These are phyloP conservation scores for Eucalyptus tenuipes DNA, from an alignment of 345 rosid genomes.

Conservation along the genomic window DNA sequence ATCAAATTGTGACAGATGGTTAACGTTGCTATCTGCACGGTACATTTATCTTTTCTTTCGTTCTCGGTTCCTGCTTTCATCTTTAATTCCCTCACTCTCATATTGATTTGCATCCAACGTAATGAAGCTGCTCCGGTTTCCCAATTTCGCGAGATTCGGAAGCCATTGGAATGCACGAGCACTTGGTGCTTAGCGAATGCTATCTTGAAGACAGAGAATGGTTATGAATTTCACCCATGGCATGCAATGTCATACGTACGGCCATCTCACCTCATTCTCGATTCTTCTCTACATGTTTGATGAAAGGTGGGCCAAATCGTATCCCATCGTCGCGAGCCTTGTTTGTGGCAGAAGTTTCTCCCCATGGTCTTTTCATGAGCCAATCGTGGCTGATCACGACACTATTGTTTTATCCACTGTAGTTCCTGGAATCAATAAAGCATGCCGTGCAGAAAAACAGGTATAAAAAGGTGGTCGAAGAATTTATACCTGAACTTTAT, in stretches of 20 bases:
- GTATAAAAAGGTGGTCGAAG: not conserved
- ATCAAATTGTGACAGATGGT: not conserved
- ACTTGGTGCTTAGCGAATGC: not conserved
- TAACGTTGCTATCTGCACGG: not conserved
- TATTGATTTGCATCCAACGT: not conserved
- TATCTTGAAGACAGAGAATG: not conserved
- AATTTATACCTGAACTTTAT: slow-evolving; percentile 1
- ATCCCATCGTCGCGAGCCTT: not conserved
- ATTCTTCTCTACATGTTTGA: not conserved
- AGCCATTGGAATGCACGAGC: not conserved
- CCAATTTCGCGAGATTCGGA: not conserved
- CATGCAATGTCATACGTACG: not conserved
- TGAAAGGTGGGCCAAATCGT: not conserved
- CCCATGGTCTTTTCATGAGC: not conserved
- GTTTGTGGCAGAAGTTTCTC: not conserved
- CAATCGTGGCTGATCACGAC: not conserved
- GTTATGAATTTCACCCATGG: not conserved
- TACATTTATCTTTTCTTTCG: not conserved
- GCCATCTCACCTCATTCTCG: not conserved
- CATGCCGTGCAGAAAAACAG: not conserved
- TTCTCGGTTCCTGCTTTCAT: not conserved
- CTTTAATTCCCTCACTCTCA: not conserved
- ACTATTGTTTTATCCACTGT: not conserved
- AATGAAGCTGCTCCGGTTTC: not conserved
- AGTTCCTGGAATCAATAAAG: not conserved